A percentile compares a stretch with the other conserved stretches of the same genome.
Conservation (phyloP, 106 monocot genomes). For the Ottelia alismoides region DNA sequence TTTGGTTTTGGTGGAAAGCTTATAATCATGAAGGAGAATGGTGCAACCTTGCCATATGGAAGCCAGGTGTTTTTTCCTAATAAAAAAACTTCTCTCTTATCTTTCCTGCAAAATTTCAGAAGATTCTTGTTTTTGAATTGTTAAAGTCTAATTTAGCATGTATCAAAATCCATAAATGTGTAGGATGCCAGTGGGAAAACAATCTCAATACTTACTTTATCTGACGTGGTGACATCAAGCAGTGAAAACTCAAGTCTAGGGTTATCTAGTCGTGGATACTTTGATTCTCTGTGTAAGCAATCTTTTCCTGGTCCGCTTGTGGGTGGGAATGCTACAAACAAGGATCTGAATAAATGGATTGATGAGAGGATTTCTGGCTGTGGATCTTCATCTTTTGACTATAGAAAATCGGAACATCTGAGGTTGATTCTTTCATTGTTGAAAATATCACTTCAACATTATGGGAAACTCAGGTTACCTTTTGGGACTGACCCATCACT, state of each 20-base stretch:
- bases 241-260: conserved; percentile 2
- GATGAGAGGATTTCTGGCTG: conserved; percentile 57
- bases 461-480: conserved; percentile 91
- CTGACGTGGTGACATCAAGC: conserved; percentile 52
- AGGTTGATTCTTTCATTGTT: conserved; percentile 74
- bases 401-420: conserved; percentile 43
- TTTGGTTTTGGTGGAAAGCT: conserved; percentile 99
- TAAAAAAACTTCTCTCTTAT: no score
- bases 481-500: conserved; percentile 51
- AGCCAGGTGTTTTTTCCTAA: conserved; percentile 50
- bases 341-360: conserved; percentile 93
- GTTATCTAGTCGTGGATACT: no score
- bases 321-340: conserved; percentile 71
- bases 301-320: conserved; percentile 95
- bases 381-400: conserved; percentile 34
- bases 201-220: conserved; percentile 55
- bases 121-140: no score
- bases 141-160: no score
- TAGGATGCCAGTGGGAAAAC: conserved; percentile 30
- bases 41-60: conserved; percentile 26
- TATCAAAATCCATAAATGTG: no score
- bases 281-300: conserved; percentile 53
- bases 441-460: conserved; percentile 72
- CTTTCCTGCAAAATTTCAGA: no score
- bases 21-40: conserved; percentile 55